Evolutionary conservation across 306 rosid genomes (phyloP).

Genomic region (Dryas alaskensis): DNA sequence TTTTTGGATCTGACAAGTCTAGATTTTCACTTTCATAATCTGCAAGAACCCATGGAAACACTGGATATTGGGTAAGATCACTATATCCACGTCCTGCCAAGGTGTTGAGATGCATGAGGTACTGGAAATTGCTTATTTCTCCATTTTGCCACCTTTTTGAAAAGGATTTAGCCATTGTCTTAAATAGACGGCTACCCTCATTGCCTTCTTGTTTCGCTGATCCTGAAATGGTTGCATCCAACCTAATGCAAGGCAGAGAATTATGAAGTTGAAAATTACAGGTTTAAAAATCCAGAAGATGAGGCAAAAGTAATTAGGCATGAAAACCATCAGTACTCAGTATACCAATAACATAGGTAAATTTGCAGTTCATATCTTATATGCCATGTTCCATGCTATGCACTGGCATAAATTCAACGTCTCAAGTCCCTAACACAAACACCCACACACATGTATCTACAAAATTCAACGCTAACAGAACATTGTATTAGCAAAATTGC

Average conservation of each 20-base stretch:
- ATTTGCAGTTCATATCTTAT: not conserved
- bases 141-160: constrained; percentile 99
- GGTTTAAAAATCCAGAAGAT: not conserved
- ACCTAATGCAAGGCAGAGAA: constrained; percentile 48
- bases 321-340: constrained; percentile 6
- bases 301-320: constrained; percentile 12
- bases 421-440: not conserved
- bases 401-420: not conserved
- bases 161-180: constrained; percentile 88
- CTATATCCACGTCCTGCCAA: constrained; percentile 99
- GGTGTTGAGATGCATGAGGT: constrained; percentile 99
- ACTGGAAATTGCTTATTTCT: constrained; percentile 97
- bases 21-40: constrained; percentile 91
- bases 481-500: constrained; percentile 1
- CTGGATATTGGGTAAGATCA: constrained; percentile 99
- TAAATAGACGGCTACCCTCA: constrained; percentile 95
- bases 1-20: constrained; percentile 67
- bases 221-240: constrained; percentile 99
- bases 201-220: constrained; percentile 86
- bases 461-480: not conserved
- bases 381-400: not conserved
- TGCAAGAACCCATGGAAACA: constrained; percentile 97
- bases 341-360: constrained; percentile 2
- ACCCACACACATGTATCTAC: not conserved
- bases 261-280: constrained; percentile 14